Percentiles rank a stretch among this genome's conserved stretches.
phyloP scores from a whole-genome alignment of 1,284 basidiomycete species.

The Kwoniella shivajii region DNA sequence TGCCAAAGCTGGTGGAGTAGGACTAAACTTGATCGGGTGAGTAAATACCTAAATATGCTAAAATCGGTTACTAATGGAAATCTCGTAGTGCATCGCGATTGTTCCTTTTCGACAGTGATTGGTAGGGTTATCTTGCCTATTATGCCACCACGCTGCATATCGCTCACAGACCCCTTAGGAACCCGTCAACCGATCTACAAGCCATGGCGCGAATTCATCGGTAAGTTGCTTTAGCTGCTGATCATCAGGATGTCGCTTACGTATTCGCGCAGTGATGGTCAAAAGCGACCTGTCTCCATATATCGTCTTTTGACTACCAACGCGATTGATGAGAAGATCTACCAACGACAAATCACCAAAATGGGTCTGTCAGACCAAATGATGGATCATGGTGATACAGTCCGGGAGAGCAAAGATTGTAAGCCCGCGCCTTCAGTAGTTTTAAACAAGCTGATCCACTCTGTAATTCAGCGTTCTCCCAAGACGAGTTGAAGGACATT shows the following conservation, averaged over 20 bases:
- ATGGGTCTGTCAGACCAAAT: slow-evolving; percentile 69
- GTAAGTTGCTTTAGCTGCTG: slow-evolving; percentile 55
- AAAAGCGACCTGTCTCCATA: slow-evolving; percentile 88
- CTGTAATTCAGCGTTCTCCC: slow-evolving; percentile 66
- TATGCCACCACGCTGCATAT: background rate
- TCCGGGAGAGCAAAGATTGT: slow-evolving; percentile 66
- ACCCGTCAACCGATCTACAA: slow-evolving; percentile 71
- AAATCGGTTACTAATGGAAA: slow-evolving; percentile 1
- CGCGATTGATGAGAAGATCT: slow-evolving; percentile 58
- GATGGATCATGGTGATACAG: slow-evolving; percentile 49
- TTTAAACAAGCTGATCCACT: slow-evolving; percentile 18
- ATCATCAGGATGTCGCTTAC: slow-evolving; percentile 1
- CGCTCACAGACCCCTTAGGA: slow-evolving; percentile 29
- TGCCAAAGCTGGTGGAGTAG: slow-evolving; percentile 93
- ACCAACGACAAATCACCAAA: slow-evolving; percentile 87
- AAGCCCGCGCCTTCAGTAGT: slow-evolving; percentile 62
- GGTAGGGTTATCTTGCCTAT: slow-evolving; percentile 57
- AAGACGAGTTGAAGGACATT: slow-evolving; percentile 89
- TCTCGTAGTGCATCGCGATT: slow-evolving; percentile 71
- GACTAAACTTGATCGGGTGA: slow-evolving; percentile 80
- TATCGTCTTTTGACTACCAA: slow-evolving; percentile 78
- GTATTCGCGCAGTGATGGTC: slow-evolving; percentile 72
- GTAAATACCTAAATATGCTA: background rate
- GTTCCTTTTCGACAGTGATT: slow-evolving; percentile 83
- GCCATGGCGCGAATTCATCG: slow-evolving; percentile 97